Percentiles rank a stretch among this genome's conserved stretches.
phyloP scores from a whole-genome alignment of 2,329 filamentous ascomycete genomes.

The Fusarium sterilihyphosum region DNA sequence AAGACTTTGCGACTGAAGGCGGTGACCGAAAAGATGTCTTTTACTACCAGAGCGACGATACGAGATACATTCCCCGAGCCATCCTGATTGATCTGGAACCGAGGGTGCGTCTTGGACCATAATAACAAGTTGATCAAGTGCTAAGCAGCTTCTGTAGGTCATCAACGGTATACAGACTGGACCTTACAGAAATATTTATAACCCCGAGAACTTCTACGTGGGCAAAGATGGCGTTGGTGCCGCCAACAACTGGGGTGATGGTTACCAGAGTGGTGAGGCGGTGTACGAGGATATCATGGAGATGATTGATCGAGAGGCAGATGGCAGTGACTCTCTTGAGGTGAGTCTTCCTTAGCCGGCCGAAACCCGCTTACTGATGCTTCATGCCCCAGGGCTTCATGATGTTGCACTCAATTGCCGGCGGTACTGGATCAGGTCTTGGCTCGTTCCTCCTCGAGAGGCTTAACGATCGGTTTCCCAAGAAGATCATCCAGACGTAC shows the following conservation, averaged over 20 bases:
- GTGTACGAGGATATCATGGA: conserved; percentile 98
- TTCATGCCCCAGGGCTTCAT: conserved; percentile 79
- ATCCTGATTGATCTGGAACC: conserved; percentile 97
- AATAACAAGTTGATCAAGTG: background rate
- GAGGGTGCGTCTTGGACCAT: conserved; percentile 62
- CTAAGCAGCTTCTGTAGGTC: conserved; percentile 60
- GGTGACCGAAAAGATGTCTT: conserved; percentile 99
- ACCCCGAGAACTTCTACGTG: conserved; percentile 98
- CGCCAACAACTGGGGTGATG: conserved; percentile 98
- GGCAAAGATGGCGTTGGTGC: conserved; percentile 93
- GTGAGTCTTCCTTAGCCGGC: conserved; percentile 44
- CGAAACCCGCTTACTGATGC: background rate
- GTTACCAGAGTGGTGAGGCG: conserved; percentile 89
- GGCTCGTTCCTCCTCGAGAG: conserved; percentile 94
- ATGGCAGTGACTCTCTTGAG: conserved; percentile 96
- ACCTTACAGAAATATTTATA: conserved; percentile 98
- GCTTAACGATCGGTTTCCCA: conserved; percentile 96
- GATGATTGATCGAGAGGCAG: conserved; percentile 98
- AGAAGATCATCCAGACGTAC: conserved; percentile 99
- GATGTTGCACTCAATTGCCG: conserved; percentile 97
- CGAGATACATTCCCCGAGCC: conserved; percentile 94
- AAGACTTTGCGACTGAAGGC: conserved; percentile 97
- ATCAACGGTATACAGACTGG: conserved; percentile 93
- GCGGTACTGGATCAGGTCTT: conserved; percentile 94
- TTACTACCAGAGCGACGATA: conserved; percentile 99